These are phyloP conservation scores for Nicotiana sylvestris DNA, from an alignment of 257 asterid species.

Conservation along the genomic window DNA sequence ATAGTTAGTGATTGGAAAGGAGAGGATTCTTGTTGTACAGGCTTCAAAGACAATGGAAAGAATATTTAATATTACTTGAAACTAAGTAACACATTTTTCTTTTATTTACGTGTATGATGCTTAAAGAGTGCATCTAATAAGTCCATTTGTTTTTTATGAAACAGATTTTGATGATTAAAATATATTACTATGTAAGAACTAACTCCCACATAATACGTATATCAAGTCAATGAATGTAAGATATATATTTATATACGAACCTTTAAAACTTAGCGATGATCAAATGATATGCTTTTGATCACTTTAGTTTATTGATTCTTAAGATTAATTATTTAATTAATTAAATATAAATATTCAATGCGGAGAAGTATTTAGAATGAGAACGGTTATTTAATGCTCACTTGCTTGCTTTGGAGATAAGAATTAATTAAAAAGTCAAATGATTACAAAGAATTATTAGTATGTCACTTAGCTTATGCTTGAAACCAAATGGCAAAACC, in stretches of 20 bases:
- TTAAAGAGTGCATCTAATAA: neutral
- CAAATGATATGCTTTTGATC: too few relatives aligned
- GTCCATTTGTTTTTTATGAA: too few relatives aligned
- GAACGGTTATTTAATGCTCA: neutral
- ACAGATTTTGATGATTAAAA: too few relatives aligned
- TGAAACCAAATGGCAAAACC: neutral
- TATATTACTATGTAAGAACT: too few relatives aligned
- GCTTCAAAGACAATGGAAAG: neutral
- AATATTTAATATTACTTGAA: neutral
- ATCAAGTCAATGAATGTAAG: too few relatives aligned
- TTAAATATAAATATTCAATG: too few relatives aligned
- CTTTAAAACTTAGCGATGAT: too few relatives aligned
- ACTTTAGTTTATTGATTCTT: too few relatives aligned
- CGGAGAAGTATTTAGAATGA: neutral
- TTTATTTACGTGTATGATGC: neutral
- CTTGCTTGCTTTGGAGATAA: slow-evolving; percentile 4
- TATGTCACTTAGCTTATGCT: neutral
- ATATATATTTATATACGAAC: too few relatives aligned
- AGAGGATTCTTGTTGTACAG: neutral
- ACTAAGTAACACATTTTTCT: neutral
- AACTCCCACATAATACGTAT: too few relatives aligned
- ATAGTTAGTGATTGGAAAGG: neutral
- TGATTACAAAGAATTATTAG: neutral
- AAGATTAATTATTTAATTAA: too few relatives aligned
- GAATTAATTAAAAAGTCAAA: neutral